Evolutionary conservation across 805 yeast species (phyloP).

Genomic region (Saturnispora halmiae): DNA sequence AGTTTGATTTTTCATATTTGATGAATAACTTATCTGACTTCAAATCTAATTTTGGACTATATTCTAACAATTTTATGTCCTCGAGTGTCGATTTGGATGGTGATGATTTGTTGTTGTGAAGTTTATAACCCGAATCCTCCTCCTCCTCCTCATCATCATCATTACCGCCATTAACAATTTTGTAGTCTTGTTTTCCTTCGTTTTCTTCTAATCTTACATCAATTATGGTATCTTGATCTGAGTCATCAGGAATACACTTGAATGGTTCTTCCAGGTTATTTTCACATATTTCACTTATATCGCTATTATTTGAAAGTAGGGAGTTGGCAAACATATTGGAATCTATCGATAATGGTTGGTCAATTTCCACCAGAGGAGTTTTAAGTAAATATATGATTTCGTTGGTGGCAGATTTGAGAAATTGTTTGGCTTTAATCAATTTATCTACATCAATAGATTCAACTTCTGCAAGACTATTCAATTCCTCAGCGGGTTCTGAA

Average conservation of each 20-base stretch:
- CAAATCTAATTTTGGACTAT: conserved; percentile 10
- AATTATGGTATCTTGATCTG: conserved; percentile 20
- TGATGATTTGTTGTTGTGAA: not conserved
- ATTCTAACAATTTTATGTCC: not conserved
- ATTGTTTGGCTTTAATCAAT: conserved; percentile 27
- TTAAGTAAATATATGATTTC: conserved; percentile 30
- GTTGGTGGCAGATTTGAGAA: conserved; percentile 29
- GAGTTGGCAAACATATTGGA: not conserved
- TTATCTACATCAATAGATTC: conserved; percentile 23
- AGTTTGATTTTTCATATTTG: conserved; percentile 17
- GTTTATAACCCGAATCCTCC: no score
- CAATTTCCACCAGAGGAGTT: conserved; percentile 27
- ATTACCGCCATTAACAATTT: not conserved
- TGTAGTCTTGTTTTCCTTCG: not conserved
- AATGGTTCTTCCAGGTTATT: conserved; percentile 7
- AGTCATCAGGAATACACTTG: conserved; percentile 4
- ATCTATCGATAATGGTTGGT: conserved; percentile 25
- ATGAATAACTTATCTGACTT: conserved; percentile 13
- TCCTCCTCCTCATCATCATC: not conserved
- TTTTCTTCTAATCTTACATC: conserved; percentile 14
- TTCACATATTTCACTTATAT: no score
- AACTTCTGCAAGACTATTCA: conserved; percentile 12
- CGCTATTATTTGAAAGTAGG: no score
- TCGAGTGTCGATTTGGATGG: not conserved
- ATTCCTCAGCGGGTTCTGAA: not conserved